These are phyloP conservation scores for Kingdonia uniflora DNA, from an alignment of 164 flowering plant genomes.

Conservation along the genomic window DNA sequence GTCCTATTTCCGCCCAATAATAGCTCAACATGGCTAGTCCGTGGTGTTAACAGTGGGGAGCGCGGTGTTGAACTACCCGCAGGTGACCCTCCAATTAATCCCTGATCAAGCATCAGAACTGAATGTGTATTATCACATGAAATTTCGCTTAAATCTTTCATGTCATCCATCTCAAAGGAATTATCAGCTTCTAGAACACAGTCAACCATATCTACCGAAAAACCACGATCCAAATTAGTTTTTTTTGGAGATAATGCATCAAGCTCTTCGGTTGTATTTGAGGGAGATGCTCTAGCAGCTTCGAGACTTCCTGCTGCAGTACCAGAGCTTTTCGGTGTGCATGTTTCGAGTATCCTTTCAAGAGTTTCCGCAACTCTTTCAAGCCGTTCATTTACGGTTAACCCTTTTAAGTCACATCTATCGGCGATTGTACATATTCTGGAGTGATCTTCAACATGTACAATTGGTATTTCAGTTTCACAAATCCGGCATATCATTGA, in stretches of 20 bases:
- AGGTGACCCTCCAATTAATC: constrained; percentile 32
- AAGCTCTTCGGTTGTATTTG: constrained; percentile 30
- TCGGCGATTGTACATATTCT: constrained; percentile 90
- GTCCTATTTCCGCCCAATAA: constrained; percentile 44
- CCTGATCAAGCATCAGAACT: constrained; percentile 16
- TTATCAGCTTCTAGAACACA: constrained; percentile 40
- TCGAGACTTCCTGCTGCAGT: constrained; percentile 41
- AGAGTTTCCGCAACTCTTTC: constrained; percentile 86
- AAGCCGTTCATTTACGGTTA: constrained; percentile 70
- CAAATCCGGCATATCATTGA: constrained; percentile 92
- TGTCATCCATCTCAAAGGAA: constrained; percentile 36
- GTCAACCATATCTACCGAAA: constrained; percentile 41
- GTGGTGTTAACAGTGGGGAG: constrained; percentile 69
- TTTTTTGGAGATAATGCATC: constrained; percentile 29
- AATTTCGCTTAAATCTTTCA: constrained; percentile 26
- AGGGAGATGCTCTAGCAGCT: constrained; percentile 26
- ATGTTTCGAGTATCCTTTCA: constrained; percentile 65
- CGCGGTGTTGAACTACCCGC: constrained; percentile 74
- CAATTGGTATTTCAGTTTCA: constrained; percentile 86
- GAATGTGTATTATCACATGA: constrained; percentile 27
- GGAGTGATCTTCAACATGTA: constrained; percentile 91
- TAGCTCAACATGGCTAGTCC: constrained; percentile 57
- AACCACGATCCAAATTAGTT: constrained; percentile 15
- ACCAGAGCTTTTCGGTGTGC: constrained; percentile 53
- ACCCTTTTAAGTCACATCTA: constrained; percentile 88